phyloP scores from a whole-genome alignment of 2,329 filamentous ascomycete genomes.

The Geosmithia morbida region DNA sequence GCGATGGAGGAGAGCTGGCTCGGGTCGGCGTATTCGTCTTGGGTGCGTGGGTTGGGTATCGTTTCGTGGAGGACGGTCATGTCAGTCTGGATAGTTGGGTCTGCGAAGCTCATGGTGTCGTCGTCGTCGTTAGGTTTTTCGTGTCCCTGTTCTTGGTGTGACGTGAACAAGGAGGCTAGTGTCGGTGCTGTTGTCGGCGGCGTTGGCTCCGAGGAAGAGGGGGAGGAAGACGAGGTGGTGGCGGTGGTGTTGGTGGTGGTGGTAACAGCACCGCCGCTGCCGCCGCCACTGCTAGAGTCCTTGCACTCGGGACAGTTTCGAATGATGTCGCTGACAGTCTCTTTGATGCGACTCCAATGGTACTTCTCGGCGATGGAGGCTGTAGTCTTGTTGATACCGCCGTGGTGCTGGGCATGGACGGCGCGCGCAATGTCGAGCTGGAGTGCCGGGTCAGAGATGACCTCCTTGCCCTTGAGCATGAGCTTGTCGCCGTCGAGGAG shows the following conservation, averaged over 20 bases:
- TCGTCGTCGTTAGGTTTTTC: neutral
- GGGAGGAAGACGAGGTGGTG: neutral
- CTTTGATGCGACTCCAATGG: conserved; percentile 97
- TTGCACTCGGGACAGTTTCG: conserved; percentile 85
- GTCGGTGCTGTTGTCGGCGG: neutral
- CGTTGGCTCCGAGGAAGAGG: neutral
- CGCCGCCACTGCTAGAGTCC: conserved; percentile 36
- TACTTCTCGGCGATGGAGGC: conserved; percentile 86
- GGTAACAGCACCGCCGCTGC: neutral
- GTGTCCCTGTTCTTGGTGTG: neutral
- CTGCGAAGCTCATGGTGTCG: neutral
- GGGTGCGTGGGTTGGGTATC: conserved; percentile 7
- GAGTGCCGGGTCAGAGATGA: conserved; percentile 75
- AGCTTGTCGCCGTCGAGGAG: conserved; percentile 64
- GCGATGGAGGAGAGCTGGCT: conserved; percentile 29
- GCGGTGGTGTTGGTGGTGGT: neutral
- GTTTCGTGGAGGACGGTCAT: conserved; percentile 10
- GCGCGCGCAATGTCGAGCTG: conserved; percentile 81
- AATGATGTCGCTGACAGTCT: conserved; percentile 90
- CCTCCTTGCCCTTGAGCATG: conserved; percentile 96
- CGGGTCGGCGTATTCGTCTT: conserved; percentile 28
- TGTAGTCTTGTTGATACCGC: conserved; percentile 96
- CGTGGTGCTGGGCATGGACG: conserved; percentile 64
- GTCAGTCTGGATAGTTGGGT: conserved; percentile 5
- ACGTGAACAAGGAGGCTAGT: neutral